Evolutionary conservation across 495 filamentous ascomycete genomes (phyloP), one percentile per base, ranked within the genome.

Genomic region (Jackrogersella multiformis): DNA sequence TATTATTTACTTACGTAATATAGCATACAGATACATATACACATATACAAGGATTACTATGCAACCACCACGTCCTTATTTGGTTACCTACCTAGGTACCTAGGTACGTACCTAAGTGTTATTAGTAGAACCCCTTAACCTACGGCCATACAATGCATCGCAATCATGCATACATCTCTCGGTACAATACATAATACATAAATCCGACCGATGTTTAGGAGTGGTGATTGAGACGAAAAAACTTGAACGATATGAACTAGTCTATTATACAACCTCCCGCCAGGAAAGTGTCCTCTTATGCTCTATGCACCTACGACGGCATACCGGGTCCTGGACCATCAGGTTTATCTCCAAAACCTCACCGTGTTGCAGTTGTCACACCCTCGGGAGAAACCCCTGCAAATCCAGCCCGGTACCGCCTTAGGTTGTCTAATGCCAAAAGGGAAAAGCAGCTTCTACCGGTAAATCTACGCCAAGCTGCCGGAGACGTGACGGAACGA

Each of bases 211-310:
- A 30, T 8, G 15, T n/a, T 32, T n/a, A 32, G n/a, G 45, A 49
- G 45, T 49, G 45, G 45, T 49, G n/a, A 32, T 41, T 42, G 21
- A 21, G 56, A 60, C 41, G 44, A 24, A 39, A 21, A 36, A 35
- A n/a, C 36, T 44, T 60, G 26, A 46, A 59, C 18, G 54, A 48
- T 53, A 61, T 56, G 45, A 73, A 64, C 61, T 45, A 58, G 70
- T 73, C 51, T 73, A 73, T 73, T 65, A 69, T 73, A 73, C 71
- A 73, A 70, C 71, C 51, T 56, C 70, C n/a, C 71, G 7, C 63
- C 42, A 44, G 64, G 67, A 70, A 70, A 61, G 65, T 44, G 26
- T 60, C 60, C 44, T 63, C 64, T 68, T 69, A 70, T 68, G 38
- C 49, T 64, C 65, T 66, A 73, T 71, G 64, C 60, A 68, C 66